Percentiles rank a stretch among this genome's conserved stretches.
Evolutionary conservation across 2,329 filamentous ascomycete genomes (phyloP).

Genomic region (Paecilomyces sp.): DNA sequence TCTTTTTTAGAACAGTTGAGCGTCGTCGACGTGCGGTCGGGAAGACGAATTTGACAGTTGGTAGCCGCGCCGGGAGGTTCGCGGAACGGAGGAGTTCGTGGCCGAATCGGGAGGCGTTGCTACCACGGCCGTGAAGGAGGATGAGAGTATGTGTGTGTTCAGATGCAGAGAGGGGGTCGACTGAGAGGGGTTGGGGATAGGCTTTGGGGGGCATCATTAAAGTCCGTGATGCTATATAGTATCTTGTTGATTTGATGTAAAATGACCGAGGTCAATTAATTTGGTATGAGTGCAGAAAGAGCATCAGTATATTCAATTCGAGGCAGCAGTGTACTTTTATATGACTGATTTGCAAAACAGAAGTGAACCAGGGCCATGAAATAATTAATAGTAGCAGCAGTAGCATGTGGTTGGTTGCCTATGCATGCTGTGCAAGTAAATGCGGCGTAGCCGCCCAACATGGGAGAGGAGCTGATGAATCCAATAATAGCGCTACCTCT

Average conservation of each 20-base stretch:
- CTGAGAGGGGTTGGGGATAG: slow-evolving; percentile 10
- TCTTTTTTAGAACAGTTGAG: slow-evolving; percentile 36
- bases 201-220: slow-evolving; percentile 3
- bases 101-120: slow-evolving; percentile 27
- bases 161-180: slow-evolving; percentile 7
- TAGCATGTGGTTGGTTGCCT: neutral
- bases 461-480: neutral
- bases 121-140: slow-evolving; percentile 37
- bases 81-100: slow-evolving; percentile 20
- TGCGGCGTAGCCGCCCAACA: neutral
- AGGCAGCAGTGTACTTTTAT: neutral
- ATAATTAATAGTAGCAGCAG: neutral
- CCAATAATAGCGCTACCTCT: neutral
- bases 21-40: slow-evolving; percentile 42
- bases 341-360: neutral
- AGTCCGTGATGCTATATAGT: neutral
- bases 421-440: neutral
- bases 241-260: neutral
- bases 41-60: slow-evolving; percentile 43
- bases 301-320: neutral
- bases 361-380: neutral
- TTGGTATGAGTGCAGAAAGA: neutral
- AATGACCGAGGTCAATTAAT: no score
- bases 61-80: slow-evolving; percentile 8
- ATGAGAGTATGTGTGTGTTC: slow-evolving; percentile 31